Conservation (phyloP, 345 rosid species). For the Isatis tinctoria region DNA sequence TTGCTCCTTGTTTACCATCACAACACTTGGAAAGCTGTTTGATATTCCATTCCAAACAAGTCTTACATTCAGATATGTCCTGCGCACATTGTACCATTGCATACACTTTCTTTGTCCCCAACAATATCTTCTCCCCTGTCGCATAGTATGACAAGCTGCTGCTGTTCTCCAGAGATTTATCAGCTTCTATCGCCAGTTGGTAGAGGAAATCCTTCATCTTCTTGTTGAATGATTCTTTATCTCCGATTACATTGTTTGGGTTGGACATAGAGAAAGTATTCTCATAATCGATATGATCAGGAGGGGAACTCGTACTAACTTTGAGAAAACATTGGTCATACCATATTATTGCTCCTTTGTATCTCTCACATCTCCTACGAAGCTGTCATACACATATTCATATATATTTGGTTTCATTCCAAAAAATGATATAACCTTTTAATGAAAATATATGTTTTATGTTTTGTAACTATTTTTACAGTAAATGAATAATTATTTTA, state of each 20-base stretch:
- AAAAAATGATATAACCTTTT: too few species aligned
- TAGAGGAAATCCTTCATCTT: constrained; percentile 33
- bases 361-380: too few species aligned
- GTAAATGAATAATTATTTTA: too few species aligned
- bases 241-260: constrained; percentile 7
- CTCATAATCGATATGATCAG: too few species aligned
- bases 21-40: constrained; percentile 21
- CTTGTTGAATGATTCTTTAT: constrained; percentile 24
- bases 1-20: constrained; percentile 13
- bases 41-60: constrained; percentile 25
- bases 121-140: background rate
- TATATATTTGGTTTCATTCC: too few species aligned
- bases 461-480: background rate
- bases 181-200: constrained; percentile 12
- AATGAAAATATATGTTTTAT: background rate
- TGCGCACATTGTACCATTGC: background rate
- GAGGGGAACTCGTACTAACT: too few species aligned
- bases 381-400: too few species aligned
- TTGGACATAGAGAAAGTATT: constrained; percentile 17
- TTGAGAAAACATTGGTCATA: too few species aligned
- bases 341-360: too few species aligned
- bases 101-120: constrained; percentile 19
- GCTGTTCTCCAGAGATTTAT: background rate
- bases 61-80: background rate
- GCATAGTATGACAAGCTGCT: background rate